These are phyloP conservation scores for Oryza meyeriana DNA, from an alignment of 176 grass and related monocot genomes.

Conservation along the genomic window DNA sequence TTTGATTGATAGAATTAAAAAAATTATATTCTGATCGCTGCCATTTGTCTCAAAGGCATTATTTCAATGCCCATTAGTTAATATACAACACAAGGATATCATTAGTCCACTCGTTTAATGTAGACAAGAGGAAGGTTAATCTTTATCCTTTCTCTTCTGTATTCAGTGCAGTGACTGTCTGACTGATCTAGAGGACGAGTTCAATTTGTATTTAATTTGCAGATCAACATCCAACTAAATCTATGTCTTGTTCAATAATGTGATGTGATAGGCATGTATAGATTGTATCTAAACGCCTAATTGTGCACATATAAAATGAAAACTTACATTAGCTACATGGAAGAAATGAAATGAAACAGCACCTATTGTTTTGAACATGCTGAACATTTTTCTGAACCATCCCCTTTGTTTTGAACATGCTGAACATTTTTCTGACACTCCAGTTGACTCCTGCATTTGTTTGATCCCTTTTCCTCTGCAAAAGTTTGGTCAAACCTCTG, in stretches of 20 bases:
- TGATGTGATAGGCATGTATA: not conserved
- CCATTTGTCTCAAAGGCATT: constrained; percentile 6
- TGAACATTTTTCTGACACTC: not conserved
- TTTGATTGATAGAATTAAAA: not conserved
- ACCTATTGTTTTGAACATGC: no score
- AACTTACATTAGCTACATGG: not conserved
- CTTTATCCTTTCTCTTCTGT: not conserved
- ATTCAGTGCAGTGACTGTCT: not conserved
- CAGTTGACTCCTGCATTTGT: not conserved
- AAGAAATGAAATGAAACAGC: not conserved
- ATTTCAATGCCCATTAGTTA: not conserved
- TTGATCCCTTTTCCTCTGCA: not conserved
- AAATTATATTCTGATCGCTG: constrained; percentile 18
- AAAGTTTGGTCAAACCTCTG: constrained; percentile 17
- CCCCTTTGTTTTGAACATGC: not conserved
- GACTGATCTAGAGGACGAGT: not conserved
- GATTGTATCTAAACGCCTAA: not conserved
- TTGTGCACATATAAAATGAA: not conserved
- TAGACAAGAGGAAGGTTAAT: not conserved
- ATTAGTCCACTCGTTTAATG: not conserved
- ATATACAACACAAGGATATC: not conserved
- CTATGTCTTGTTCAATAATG: not conserved
- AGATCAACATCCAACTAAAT: not conserved
- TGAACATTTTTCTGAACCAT: not conserved
- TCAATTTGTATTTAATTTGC: not conserved